Evolutionary conservation across 2,329 filamentous ascomycete genomes (phyloP), one percentile per base, ranked within the genome.

Genomic region (Exophiala viscosa): DNA sequence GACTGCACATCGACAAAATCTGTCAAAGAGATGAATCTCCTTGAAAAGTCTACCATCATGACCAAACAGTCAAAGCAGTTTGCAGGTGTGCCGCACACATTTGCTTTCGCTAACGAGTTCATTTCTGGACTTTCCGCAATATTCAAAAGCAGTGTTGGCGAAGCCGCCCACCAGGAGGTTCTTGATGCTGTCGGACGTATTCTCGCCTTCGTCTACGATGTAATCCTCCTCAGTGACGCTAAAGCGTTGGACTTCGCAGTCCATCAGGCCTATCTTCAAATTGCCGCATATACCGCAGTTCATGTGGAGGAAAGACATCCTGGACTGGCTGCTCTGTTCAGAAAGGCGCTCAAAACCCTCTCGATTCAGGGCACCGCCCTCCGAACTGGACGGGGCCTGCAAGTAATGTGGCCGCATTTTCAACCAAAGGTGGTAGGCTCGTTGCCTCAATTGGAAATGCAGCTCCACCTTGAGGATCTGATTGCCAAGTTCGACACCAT

Each of bases 361-460:
- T 64, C 61, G 6, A 62, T 61, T 9, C 56, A 59, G 0, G 10
- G 85, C 83, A 60, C 93, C 95, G 87, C 87, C 36, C 64, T 70
- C 31, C 67, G 68, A 42, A 69, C 69, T 8, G 61, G 61, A n/a
- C 48, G 53, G 32, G 54, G 59, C 13, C 50, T 62, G 5, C 60
- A 62, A 32, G 41, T 40, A 8, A 60, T 64, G 59, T 64, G 62
- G 62, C 48, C 48, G 28, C 33, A 15, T 9, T 64, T 62, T 49
- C 59, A 47, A 20, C 57, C 60, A n/a, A 51, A 51, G 20, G 54
- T 53, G 36, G 52, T 59, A 33, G 20, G 32, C 32, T 55, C 51
- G 7, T n/a, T 18, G 11, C 54, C 62, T 9, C 68, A 72, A 14
- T 60, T 79, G 4, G 55, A 68, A 15, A 62, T 66, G 2, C 60